These are phyloP conservation scores for Dichomitus squalens DNA, from an alignment of 1,284 basidiomycete genomes.

Conservation along the genomic window DNA sequence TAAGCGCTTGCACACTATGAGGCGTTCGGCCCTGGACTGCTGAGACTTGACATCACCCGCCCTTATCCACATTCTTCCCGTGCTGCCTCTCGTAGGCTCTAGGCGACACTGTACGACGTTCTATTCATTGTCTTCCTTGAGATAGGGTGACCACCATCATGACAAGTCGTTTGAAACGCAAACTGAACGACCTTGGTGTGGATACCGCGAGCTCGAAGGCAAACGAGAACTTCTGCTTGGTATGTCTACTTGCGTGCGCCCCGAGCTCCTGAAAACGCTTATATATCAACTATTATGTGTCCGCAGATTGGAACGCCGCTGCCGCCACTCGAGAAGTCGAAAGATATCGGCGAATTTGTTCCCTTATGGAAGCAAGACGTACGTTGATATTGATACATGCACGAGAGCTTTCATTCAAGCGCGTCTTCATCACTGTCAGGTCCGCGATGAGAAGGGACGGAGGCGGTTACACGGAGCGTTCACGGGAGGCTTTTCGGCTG, in stretches of 20 bases:
- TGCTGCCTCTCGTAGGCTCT: too few species aligned
- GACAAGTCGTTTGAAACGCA: conserved; percentile 71
- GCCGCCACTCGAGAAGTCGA: conserved; percentile 85
- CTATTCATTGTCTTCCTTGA: too few species aligned
- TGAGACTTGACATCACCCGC: too few species aligned
- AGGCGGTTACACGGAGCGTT: conserved; percentile 95
- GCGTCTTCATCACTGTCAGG: conserved; percentile 44
- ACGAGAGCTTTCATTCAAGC: neutral
- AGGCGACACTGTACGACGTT: too few species aligned
- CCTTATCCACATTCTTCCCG: too few species aligned
- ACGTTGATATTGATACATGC: conserved; percentile 20
- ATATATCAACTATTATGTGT: too few species aligned
- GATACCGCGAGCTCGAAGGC: conserved; percentile 69
- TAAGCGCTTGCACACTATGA: too few species aligned
- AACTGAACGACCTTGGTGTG: conserved; percentile 81
- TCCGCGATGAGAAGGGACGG: conserved; percentile 92
- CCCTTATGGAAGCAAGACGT: conserved; percentile 98
- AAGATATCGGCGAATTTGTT: conserved; percentile 91
- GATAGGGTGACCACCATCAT: conserved; percentile 12
- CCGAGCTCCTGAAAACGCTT: neutral
- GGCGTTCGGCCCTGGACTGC: too few species aligned
- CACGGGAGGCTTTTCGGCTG: conserved; percentile 96
- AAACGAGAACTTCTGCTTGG: conserved; percentile 88
- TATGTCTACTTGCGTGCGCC: conserved; percentile 38
- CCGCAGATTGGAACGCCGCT: conserved; percentile 87